Base-by-base conservation (phyloP, 768 basidiomycete species). In the Calocybe gangraenosa region DNA sequence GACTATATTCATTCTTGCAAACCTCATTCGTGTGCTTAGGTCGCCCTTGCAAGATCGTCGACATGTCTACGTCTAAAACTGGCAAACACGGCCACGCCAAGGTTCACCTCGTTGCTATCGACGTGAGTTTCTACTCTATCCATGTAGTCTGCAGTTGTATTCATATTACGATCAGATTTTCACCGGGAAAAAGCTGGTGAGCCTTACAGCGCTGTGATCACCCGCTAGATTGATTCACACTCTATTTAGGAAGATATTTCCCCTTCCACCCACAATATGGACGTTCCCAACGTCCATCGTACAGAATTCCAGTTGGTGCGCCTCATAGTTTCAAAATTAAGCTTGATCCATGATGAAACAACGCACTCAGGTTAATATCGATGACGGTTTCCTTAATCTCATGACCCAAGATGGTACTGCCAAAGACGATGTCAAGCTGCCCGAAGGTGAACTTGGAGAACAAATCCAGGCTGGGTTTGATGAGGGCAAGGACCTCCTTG, bases 31-130 rank as follows among this genome's bases (percentile, higher is more conserved):
- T 28, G 11, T 28, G n/a, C 40, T 31, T 54, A 87, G 86, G 76
- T 57, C 83, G 93, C 58, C 94, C 94, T 55, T 98, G 94, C 89
- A 98, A 98, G 78, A 92, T 92, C 71, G 84, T 93, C 59, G 93
- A 96, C 67, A 97, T 96, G 94, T 95, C 92, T 52, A 96, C 94
- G 74, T 98, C 94, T 66, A 98, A 98, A 83, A 95, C 93, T 38
- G 94, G 95, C 60, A 98, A 98, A 82, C 95, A 98, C 76, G 95
- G 95, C 60, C 95, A 99, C 75, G 95, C 96, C 69, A 99, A 98
- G 74, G 96, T 98, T 63, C 93, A 98, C 72, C 80, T 99, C 52
- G 81, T 97, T 58, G 96, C 84, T 65, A 89, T 91, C 65, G 96
- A 99, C 71, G 94, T 96, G 64, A 52, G 92, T 81, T 23, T 37